Conservation (phyloP, 495 filamentous ascomycete species). For the Aspergillus homomorphus region DNA sequence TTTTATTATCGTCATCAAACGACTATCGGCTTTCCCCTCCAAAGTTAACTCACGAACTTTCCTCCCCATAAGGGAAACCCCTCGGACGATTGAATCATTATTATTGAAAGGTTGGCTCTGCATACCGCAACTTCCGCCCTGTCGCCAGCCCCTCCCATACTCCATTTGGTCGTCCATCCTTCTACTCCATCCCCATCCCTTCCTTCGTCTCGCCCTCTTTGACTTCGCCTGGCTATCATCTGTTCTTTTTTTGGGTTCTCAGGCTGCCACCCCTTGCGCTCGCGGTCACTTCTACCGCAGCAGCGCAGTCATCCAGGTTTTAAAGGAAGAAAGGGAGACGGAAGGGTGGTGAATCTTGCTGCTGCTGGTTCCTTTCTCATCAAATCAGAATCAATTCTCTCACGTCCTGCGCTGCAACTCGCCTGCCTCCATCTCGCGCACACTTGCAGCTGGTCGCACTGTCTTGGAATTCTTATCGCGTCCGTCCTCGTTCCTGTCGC, state of each 20-base stretch:
- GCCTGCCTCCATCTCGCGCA: slow-evolving; percentile 14
- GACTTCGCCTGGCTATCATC: slow-evolving; percentile 26
- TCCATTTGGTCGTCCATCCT: slow-evolving; percentile 13
- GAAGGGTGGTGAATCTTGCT: slow-evolving; percentile 20
- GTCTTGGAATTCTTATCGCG: slow-evolving; percentile 26
- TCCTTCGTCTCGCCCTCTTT: slow-evolving; percentile 17
- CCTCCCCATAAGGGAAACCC: slow-evolving; percentile 24
- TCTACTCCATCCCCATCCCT: slow-evolving; percentile 17
- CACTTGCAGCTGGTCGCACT: slow-evolving; percentile 10
- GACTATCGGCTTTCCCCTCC: slow-evolving; percentile 3
- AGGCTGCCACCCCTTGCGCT: slow-evolving; percentile 23
- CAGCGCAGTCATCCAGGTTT: slow-evolving; percentile 16
- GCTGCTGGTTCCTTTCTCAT: slow-evolving; percentile 24
- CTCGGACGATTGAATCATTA: slow-evolving; percentile 17
- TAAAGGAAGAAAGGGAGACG: slow-evolving; percentile 30
- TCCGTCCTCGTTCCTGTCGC: slow-evolving; percentile 18
- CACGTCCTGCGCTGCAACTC: slow-evolving; percentile 13
- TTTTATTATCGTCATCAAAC: slow-evolving; percentile 2
- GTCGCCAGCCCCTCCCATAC: slow-evolving; percentile 17
- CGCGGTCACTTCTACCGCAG: slow-evolving; percentile 10
- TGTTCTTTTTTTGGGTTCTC: slow-evolving; percentile 15
- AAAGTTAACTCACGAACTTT: slow-evolving; percentile 2
- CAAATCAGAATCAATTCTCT: slow-evolving; percentile 16
- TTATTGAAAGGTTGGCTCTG: slow-evolving; percentile 23
- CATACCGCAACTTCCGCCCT: slow-evolving; percentile 30